Base-by-base conservation (phyloP, 2,329 filamentous ascomycete species). In the Elsinoe australis region DNA sequence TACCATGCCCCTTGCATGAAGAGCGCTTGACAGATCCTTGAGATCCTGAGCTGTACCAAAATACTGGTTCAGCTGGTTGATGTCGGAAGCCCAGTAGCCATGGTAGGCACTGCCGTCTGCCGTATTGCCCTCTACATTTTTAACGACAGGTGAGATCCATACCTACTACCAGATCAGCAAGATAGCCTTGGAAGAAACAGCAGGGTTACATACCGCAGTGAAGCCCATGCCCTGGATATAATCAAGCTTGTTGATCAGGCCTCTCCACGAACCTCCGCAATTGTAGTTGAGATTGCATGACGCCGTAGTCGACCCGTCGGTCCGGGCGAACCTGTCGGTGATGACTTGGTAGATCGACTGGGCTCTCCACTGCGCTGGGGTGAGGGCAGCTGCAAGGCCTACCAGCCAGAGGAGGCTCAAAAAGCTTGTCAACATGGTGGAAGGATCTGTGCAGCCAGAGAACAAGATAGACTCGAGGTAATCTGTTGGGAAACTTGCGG, bases 181-280 rank as follows among this genome's bases (percentile, higher is more conserved):
- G n/a, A n/a, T n/a, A n/a, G n/a, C n/a, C n/a, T n/a, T n/a, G n/a
- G n/a, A n/a, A n/a, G n/a, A n/a, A n/a, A n/a, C n/a, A n/a, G n/a
- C n/a, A n/a, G n/a, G n/a, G n/a, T n/a, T n/a, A n/a, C n/a, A n/a
- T n/a, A 67, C 39, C 32, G 76, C 76, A 49, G 73, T 73, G 53
- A 79, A 79, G 17, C 76, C 76, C 72, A 80, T 76, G 39, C 71
- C 71, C 57, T 77, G 69, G 59, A 82, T 81, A 59, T 82, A 82
- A 60, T 81, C 78, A 32, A 82, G 70, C 53, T 76, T 71, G 52
- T 75, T 70, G 54, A 73, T 69, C 22, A 83, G 68, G 4, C 80
- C 80, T 47, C 67, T 62, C 58, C 75, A 83, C 1, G 74, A 77
- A n/a, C 80, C 80, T 33, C 78, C 78, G 54, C 80, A 83, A 61